Percentiles rank a stretch among this genome's conserved stretches.
Evolutionary conservation across 352 stramenopile species (phyloP).

Genomic region (Globisporangium orthogonon): DNA sequence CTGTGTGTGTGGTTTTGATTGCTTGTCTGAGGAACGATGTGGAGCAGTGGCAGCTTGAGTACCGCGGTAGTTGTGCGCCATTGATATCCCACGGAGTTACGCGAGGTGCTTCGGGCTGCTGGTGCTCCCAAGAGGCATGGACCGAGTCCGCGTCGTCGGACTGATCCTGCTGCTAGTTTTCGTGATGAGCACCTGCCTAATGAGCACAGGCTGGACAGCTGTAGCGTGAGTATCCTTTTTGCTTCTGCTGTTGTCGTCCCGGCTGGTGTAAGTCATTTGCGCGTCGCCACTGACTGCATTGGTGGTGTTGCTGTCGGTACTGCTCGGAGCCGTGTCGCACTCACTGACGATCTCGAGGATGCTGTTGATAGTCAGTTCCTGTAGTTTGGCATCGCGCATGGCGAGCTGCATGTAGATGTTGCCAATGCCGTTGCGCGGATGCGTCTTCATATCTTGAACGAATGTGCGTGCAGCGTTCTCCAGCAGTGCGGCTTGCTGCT

Average conservation of each 20-base stretch:
- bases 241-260: not conserved
- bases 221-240: not conserved
- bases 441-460: slow-evolving; percentile 37
- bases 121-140: slow-evolving; percentile 5
- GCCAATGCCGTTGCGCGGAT: slow-evolving; percentile 33
- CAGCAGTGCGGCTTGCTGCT: slow-evolving; percentile 21
- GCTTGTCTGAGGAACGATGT: no score
- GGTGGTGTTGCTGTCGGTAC: no score
- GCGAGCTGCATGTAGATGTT: slow-evolving; percentile 66
- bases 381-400: slow-evolving; percentile 28
- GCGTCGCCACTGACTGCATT: no score
- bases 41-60: no score
- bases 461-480: slow-evolving; percentile 26
- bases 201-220: slow-evolving; percentile 2
- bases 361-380: slow-evolving; percentile 26
- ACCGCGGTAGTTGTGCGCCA: no score
- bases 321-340: slow-evolving; percentile 9
- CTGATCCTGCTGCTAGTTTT: not conserved
- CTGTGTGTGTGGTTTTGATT: no score
- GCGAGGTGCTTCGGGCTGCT: slow-evolving; percentile 10
- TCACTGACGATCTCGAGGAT: slow-evolving; percentile 25
- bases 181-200: slow-evolving; percentile 12
- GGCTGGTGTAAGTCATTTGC: no score
- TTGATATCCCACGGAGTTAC: not conserved
- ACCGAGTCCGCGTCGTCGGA: not conserved